Evolutionary conservation across 2,329 filamentous ascomycete species (phyloP).

Genomic region (Beauveria brongniartii): DNA sequence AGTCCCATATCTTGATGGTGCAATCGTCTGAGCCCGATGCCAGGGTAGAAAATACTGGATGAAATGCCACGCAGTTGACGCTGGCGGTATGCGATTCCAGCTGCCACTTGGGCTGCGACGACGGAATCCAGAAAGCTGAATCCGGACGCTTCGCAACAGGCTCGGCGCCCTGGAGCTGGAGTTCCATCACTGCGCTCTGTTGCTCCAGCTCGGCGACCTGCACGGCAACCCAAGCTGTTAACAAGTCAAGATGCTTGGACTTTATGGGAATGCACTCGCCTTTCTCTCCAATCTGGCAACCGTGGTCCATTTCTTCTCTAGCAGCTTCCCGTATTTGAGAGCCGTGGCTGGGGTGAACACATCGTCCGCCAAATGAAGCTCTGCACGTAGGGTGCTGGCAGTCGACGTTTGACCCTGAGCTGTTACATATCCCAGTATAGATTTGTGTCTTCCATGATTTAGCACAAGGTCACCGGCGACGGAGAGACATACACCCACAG

Average conservation of each 20-base stretch:
- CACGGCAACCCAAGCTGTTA: not conserved
- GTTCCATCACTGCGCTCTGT: constrained; percentile 62
- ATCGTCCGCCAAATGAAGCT: constrained; percentile 60
- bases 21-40: constrained; percentile 87
- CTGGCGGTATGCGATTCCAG: constrained; percentile 74
- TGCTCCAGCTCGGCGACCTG: constrained; percentile 92
- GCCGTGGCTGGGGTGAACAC: constrained; percentile 69
- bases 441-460: constrained; percentile 62
- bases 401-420: constrained; percentile 63
- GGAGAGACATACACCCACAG: constrained; percentile 50
- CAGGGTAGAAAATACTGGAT: constrained; percentile 82
- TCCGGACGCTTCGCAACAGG: constrained; percentile 56
- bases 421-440: constrained; percentile 80
- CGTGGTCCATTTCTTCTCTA: constrained; percentile 98
- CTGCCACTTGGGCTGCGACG: constrained; percentile 74
- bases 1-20: constrained; percentile 96
- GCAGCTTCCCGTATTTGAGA: constrained; percentile 87
- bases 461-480: not conserved
- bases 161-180: constrained; percentile 75
- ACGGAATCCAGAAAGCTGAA: constrained; percentile 79
- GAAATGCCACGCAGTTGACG: constrained; percentile 84
- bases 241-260: not conserved
- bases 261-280: constrained; percentile 37
- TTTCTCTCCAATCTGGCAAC: constrained; percentile 93
- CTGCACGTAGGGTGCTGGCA: constrained; percentile 64